Evolutionary conservation across 208 protist genomes (phyloP).

Genomic region (Trypanosomatidae sp.): DNA sequence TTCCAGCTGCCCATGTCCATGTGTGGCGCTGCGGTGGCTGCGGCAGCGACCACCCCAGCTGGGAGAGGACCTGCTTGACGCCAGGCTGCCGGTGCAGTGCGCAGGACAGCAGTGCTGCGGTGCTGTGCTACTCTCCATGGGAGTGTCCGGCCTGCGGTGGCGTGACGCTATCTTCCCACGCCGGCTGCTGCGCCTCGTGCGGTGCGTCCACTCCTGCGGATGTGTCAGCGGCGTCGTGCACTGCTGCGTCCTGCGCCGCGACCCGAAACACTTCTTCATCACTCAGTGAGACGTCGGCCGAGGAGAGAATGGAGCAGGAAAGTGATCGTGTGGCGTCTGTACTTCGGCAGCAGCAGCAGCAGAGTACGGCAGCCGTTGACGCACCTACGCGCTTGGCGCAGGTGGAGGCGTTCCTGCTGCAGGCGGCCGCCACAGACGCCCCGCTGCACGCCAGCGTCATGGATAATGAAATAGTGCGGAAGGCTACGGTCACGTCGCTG

Average conservation of each 20-base stretch:
- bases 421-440: too few relatives aligned
- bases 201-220: conserved; percentile 11
- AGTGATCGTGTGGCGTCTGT: too few relatives aligned
- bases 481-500: background rate
- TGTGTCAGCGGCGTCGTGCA: too few relatives aligned
- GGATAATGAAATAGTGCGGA: too few relatives aligned
- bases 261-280: too few relatives aligned
- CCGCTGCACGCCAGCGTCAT: too few relatives aligned
- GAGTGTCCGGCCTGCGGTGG: conserved; percentile 43
- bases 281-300: too few relatives aligned
- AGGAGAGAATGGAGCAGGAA: too few relatives aligned
- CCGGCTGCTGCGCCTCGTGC: conserved; percentile 38
- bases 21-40: conserved; percentile 60
- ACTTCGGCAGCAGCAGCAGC: too few relatives aligned
- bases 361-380: too few relatives aligned
- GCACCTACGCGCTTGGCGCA: conserved; percentile 7
- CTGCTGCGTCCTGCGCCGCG: too few relatives aligned
- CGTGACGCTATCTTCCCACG: conserved; percentile 35
- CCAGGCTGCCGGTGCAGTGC: conserved; percentile 42
- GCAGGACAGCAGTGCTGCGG: too few relatives aligned
- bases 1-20: conserved; percentile 27
- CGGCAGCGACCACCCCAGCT: conserved; percentile 30
- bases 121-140: conserved; percentile 53
- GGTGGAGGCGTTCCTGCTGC: conserved; percentile 20
- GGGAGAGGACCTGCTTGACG: conserved; percentile 32